A percentile compares a stretch with the other conserved stretches of the same genome.
Evolutionary conservation across 208 protist species (phyloP).

Genomic region (Trypanosoma caninum): DNA sequence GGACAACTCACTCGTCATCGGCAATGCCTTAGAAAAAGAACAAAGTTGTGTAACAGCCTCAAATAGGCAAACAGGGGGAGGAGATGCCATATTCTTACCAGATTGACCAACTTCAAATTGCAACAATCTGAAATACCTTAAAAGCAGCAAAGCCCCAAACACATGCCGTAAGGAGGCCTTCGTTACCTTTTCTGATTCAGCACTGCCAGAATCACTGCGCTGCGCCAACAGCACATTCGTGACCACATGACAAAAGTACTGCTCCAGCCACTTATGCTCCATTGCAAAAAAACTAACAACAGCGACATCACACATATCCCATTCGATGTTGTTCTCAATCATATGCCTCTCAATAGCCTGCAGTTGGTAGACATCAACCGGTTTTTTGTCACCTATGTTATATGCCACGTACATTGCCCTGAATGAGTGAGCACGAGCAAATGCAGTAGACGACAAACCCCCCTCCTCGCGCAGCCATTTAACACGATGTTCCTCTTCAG

Average conservation of each 20-base stretch:
- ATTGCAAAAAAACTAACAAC: slow-evolving; percentile 21
- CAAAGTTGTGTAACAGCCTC: slow-evolving; percentile 13
- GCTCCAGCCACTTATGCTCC: slow-evolving; percentile 1
- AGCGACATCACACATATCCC: slow-evolving; percentile 29
- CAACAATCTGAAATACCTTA: slow-evolving; percentile 7
- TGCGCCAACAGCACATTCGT: slow-evolving; percentile 6
- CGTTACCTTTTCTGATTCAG: not conserved
- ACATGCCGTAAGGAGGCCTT: slow-evolving; percentile 13
- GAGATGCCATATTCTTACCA: slow-evolving; percentile 2
- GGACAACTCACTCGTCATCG: not conserved
- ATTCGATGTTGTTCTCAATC: slow-evolving; percentile 18
- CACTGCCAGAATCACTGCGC: not conserved
- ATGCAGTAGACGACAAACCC: slow-evolving; percentile 23
- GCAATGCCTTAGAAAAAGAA: slow-evolving; percentile 1
- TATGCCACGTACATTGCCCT: slow-evolving; percentile 70
- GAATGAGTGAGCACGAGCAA: slow-evolving; percentile 65
- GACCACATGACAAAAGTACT: slow-evolving; percentile 24
- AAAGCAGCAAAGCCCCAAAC: slow-evolving; percentile 16
- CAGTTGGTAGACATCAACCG: slow-evolving; percentile 9
- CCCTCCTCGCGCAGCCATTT: slow-evolving; percentile 75
- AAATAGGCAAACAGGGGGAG: slow-evolving; percentile 26
- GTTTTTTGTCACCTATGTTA: slow-evolving; percentile 8
- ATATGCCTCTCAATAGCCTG: slow-evolving; percentile 26
- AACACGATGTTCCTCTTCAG: slow-evolving; percentile 72
- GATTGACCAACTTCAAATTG: not conserved